Conservation (phyloP, 805 yeast genomes). For the Pichia membranifaciens region DNA sequence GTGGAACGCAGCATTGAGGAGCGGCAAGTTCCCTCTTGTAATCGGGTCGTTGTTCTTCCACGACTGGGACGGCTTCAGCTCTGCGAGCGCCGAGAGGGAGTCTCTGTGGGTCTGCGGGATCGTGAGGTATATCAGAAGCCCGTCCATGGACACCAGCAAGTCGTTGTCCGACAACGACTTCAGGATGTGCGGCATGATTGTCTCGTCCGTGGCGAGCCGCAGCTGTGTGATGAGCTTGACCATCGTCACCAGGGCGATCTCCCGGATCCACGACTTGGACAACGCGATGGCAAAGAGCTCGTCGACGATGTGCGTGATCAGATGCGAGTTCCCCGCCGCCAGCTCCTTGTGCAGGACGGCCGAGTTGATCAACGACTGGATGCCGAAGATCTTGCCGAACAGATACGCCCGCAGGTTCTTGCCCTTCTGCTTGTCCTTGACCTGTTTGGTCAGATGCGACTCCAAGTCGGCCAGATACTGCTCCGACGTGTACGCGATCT, state of each 20-base stretch:
- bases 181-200: slow-evolving; percentile 27
- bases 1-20: slow-evolving; percentile 57
- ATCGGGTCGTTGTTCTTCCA: slow-evolving; percentile 80
- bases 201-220: slow-evolving; percentile 17
- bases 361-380: slow-evolving; percentile 66
- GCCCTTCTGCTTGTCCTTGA: slow-evolving; percentile 53
- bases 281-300: slow-evolving; percentile 52
- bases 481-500: slow-evolving; percentile 31
- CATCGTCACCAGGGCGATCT: slow-evolving; percentile 69
- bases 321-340: slow-evolving; percentile 11
- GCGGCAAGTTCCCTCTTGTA: slow-evolving; percentile 57
- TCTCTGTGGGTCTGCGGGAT: slow-evolving; percentile 33
- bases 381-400: slow-evolving; percentile 82
- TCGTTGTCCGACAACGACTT: slow-evolving; percentile 43
- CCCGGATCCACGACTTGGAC: slow-evolving; percentile 79
- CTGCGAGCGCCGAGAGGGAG: slow-evolving; percentile 16
- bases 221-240: slow-evolving; percentile 41
- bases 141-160: slow-evolving; percentile 68
- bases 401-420: slow-evolving; percentile 73
- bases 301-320: slow-evolving; percentile 36
- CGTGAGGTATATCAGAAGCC: slow-evolving; percentile 63
- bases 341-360: slow-evolving; percentile 29
- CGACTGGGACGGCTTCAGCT: slow-evolving; percentile 18
- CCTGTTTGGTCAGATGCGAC: slow-evolving; percentile 33
- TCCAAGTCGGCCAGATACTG: slow-evolving; percentile 33